phyloP scores from a whole-genome alignment of 106 monocot species.

The Dendrobium officinale region DNA sequence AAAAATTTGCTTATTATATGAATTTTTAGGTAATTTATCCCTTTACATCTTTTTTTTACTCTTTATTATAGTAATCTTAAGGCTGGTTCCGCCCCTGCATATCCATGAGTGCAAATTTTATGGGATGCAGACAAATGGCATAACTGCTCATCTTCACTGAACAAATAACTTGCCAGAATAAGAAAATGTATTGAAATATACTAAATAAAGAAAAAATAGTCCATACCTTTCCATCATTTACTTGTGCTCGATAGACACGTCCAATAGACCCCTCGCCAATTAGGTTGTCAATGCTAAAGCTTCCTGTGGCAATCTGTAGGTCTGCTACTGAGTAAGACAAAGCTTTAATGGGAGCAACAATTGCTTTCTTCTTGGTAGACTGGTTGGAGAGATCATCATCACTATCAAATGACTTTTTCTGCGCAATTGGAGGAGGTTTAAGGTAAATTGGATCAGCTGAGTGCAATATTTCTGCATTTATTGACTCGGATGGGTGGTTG shows the following conservation, averaged over 20 bases:
- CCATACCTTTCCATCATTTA: slow-evolving; percentile 79
- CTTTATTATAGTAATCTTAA: no score
- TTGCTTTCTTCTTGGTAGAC: slow-evolving; percentile 29
- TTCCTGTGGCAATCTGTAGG: slow-evolving; percentile 80
- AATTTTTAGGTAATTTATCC: no score
- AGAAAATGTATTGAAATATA: not conserved
- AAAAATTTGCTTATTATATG: no score
- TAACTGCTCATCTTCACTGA: not conserved
- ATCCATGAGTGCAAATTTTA: not conserved
- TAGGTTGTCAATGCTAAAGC: slow-evolving; percentile 77
- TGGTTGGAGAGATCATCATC: slow-evolving; percentile 53
- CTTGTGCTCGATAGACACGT: slow-evolving; percentile 76
- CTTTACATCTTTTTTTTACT: no score
- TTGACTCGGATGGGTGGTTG: slow-evolving; percentile 20
- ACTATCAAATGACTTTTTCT: slow-evolving; percentile 49
- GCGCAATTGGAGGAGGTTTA: slow-evolving; percentile 52
- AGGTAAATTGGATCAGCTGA: slow-evolving; percentile 38
- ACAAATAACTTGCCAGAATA: not conserved
- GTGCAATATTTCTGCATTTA: slow-evolving; percentile 20
- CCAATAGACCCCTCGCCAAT: slow-evolving; percentile 79
- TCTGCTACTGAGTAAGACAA: slow-evolving; percentile 79
- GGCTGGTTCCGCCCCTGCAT: no score
- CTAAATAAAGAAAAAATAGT: not conserved
- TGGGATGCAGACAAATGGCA: not conserved
- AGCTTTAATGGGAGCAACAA: slow-evolving; percentile 34